Evolutionary conservation across 495 filamentous ascomycete genomes (phyloP), one percentile per base, ranked within the genome.

Genomic region (Aspergillus indologenus): DNA sequence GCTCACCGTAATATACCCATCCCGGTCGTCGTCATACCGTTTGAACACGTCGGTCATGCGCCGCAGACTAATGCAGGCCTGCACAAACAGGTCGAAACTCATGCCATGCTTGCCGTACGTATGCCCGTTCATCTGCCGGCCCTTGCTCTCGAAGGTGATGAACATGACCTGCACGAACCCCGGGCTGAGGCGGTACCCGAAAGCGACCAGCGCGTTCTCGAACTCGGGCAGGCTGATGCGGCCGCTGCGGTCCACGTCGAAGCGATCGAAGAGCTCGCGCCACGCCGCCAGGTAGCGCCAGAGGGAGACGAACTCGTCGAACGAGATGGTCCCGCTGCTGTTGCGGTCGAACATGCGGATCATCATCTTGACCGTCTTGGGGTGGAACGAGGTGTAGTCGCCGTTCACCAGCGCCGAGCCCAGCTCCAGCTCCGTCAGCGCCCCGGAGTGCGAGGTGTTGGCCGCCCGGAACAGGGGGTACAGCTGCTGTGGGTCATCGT

Each of bases 11-110:
- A 92, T 90, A 67, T 87, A 95, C 31, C 94, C 94, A 75, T 98
- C 94, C 29, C 94, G 84, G 74, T 98, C 94, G 59, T 96, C 90
- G 61, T 98, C 94, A 74, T 98, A 98, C 69, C 89, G 91, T 85
- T 98, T 98, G 72, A 98, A 98, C 19, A 97, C 93, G 72, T 98
- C 94, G 61, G 94, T 98, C 93, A 98, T 97, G 59, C 95, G 82
- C 83, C 96, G 95, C 64, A 98, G 78, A 68, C 84, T 88, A 67
- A 98, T 98, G 70, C 94, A 98, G 26, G 90, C 91, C 79, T 98
- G 94, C 62, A 98, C 94, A 71, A 98, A 98, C 50, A 98, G 75
- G 80, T 98, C 94, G 66, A 98, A 98, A 73, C 88, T 90, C 81
- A 98, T 91, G 45, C 85, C 88, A 53, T 78, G 78, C 59, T 84